phyloP scores from a whole-genome alignment of 2,329 filamentous ascomycete genomes.

The Colletotrichum tropicicola region DNA sequence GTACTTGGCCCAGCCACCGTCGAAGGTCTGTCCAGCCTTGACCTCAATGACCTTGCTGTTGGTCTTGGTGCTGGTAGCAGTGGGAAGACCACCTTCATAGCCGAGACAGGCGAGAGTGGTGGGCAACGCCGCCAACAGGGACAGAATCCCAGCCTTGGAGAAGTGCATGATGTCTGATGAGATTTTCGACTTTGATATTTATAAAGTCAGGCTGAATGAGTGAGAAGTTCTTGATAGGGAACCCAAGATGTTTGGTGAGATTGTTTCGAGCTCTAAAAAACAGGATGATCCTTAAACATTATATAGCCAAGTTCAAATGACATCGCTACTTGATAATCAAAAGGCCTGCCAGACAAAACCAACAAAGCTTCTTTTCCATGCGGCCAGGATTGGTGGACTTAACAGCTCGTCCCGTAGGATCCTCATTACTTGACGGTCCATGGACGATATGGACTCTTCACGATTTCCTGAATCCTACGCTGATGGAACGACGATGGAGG shows the following conservation, averaged over 20 bases:
- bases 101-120: conserved; percentile 36
- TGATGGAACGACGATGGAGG: neutral
- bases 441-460: neutral
- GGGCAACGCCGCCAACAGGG: conserved; percentile 30
- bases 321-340: rapidly evolving
- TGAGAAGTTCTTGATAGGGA: neutral
- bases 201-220: neutral
- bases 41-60: conserved; percentile 44
- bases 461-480: conserved; percentile 12
- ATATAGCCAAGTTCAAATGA: neutral
- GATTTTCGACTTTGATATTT: neutral
- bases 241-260: neutral
- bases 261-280: neutral
- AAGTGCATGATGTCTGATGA: conserved; percentile 1
- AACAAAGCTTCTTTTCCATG: neutral
- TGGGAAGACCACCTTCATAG: conserved; percentile 40
- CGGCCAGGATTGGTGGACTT: conserved; percentile 7
- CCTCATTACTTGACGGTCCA: neutral
- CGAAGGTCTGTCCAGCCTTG: conserved; percentile 38
- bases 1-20: conserved; percentile 44
- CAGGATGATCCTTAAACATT: neutral
- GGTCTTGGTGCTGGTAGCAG: conserved; percentile 35
- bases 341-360: too few species aligned
- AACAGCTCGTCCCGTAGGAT: neutral
- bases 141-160: neutral